phyloP scores from a whole-genome alignment of 306 rosid genomes.

The Sesbania bispinosa region DNA sequence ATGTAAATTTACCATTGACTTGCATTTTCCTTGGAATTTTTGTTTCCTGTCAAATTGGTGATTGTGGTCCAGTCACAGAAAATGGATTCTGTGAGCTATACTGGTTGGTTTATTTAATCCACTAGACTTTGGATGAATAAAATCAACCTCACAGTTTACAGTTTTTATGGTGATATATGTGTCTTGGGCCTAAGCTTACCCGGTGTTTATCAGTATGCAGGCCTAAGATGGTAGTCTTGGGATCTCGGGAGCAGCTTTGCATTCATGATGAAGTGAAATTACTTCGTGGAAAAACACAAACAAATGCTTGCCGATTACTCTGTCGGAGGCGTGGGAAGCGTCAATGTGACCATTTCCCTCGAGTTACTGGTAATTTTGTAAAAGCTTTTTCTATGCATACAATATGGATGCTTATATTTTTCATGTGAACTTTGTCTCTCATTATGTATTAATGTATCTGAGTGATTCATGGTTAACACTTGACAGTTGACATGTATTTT shows the following conservation, averaged over 20 bases:
- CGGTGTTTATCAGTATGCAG: constrained; percentile 38
- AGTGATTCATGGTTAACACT: neutral
- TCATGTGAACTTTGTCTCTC: neutral
- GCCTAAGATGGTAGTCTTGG: constrained; percentile 91
- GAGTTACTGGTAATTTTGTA: constrained; percentile 50
- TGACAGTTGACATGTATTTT: neutral
- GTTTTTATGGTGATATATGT: constrained; percentile 13
- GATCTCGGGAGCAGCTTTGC: constrained; percentile 95
- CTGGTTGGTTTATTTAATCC: constrained; percentile 18
- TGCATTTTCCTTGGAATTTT: neutral
- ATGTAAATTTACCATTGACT: neutral
- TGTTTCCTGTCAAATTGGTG: constrained; percentile 1
- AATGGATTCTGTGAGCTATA: neutral
- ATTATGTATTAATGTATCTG: neutral
- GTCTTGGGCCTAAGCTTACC: constrained; percentile 15
- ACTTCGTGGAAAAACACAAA: constrained; percentile 72
- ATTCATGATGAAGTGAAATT: constrained; percentile 80
- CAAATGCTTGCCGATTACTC: constrained; percentile 67
- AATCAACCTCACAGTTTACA: neutral
- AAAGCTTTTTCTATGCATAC: neutral
- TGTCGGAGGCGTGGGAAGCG: constrained; percentile 53
- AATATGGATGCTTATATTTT: neutral
- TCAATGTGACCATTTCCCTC: constrained; percentile 46
- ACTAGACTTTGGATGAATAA: neutral
- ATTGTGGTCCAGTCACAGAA: neutral